phyloP scores from a whole-genome alignment of 1,284 basidiomycete species.

The Takashimella tepidaria region DNA sequence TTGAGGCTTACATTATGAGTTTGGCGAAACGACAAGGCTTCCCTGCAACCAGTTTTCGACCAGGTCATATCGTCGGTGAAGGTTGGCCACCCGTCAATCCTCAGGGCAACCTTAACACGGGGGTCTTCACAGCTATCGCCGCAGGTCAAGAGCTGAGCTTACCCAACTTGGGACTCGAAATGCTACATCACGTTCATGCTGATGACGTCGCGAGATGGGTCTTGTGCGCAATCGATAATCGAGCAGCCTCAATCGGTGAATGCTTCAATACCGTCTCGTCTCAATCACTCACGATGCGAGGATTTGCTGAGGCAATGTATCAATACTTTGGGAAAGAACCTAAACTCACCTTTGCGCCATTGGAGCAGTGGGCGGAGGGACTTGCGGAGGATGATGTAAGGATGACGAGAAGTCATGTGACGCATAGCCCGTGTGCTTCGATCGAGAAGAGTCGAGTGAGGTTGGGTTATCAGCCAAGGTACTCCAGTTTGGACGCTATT shows the following conservation, averaged over 20 bases:
- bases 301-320: constrained; percentile 6
- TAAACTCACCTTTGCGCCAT: background rate
- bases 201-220: constrained; percentile 5
- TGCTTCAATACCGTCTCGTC: constrained; percentile 6
- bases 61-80: constrained; percentile 9
- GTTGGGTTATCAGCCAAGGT: constrained; percentile 2
- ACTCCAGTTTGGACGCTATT: constrained; percentile 5
- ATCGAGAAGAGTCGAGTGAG: constrained; percentile 3
- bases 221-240: constrained; percentile 4
- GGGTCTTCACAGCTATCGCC: constrained; percentile 1
- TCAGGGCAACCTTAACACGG: constrained; percentile 4
- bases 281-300: constrained; percentile 3
- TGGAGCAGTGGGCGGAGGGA: constrained; percentile 3
- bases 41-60: constrained; percentile 7
- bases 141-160: constrained; percentile 1
- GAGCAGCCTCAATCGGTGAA: constrained; percentile 3
- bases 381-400: background rate
- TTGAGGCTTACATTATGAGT: constrained; percentile 1
- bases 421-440: constrained; percentile 6
- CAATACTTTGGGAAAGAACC: constrained; percentile 3
- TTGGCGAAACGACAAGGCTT: constrained; percentile 1
- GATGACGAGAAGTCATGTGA: constrained; percentile 3
- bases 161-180: constrained; percentile 5
- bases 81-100: constrained; percentile 6
- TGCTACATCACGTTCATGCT: constrained; percentile 8